Conservation (phyloP, 1,284 basidiomycete genomes). For the Austroboletus niveus region DNA sequence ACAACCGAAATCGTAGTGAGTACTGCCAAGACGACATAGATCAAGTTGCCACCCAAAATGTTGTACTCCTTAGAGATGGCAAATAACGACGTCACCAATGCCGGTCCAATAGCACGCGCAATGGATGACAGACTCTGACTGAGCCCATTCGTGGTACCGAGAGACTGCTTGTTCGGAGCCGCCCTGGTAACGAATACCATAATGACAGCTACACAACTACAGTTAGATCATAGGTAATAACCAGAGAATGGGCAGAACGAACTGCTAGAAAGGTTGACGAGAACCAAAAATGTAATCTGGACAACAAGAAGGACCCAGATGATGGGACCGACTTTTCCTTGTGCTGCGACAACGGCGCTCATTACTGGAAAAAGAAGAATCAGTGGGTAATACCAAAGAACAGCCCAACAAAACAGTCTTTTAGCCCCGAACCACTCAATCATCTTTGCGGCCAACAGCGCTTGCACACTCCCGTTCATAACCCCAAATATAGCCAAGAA, state of each 20-base stretch:
- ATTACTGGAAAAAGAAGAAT: constrained; percentile 60
- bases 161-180: constrained; percentile 32
- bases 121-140: too few species aligned
- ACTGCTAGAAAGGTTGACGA: constrained; percentile 30
- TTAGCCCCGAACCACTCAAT: constrained; percentile 57
- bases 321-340: constrained; percentile 19
- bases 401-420: constrained; percentile 49
- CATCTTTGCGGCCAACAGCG: constrained; percentile 56
- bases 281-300: constrained; percentile 26
- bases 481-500: constrained; percentile 57
- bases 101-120: constrained; percentile 38
- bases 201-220: constrained; percentile 25
- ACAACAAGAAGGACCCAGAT: constrained; percentile 31
- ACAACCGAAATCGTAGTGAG: constrained; percentile 13
- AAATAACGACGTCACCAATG: constrained; percentile 36
- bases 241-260: constrained; percentile 5
- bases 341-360: constrained; percentile 31
- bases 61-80: constrained; percentile 35
- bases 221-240: constrained; percentile 1
- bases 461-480: constrained; percentile 57
- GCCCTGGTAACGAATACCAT: constrained; percentile 34
- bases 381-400: constrained; percentile 48
- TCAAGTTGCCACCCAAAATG: constrained; percentile 34
- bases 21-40: constrained; percentile 28
- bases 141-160: constrained; percentile 32